These are phyloP conservation scores for Agaricus blazei DNA, from an alignment of 768 basidiomycete genomes.

Conservation along the genomic window DNA sequence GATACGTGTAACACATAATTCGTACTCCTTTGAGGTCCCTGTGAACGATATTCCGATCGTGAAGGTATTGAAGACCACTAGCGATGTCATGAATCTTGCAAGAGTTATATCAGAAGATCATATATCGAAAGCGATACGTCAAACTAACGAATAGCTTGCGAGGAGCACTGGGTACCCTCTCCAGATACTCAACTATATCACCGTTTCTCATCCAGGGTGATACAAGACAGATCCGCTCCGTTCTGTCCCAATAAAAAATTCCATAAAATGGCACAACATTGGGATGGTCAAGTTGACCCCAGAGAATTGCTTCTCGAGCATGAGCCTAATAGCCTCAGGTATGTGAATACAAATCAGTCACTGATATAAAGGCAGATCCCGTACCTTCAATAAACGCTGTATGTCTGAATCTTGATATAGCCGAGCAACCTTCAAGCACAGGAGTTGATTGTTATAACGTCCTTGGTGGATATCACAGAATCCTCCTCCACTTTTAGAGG, in stretches of 20 bases:
- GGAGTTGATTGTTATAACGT: constrained; percentile 7
- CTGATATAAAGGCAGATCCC: constrained; percentile 13
- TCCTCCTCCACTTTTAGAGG: constrained; percentile 15
- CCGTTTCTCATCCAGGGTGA: constrained; percentile 14
- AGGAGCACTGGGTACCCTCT: not conserved
- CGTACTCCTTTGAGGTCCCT: constrained; percentile 14
- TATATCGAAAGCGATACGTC: not conserved
- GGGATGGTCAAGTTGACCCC: constrained; percentile 1
- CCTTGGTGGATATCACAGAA: constrained; percentile 25
- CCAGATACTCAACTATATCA: constrained; percentile 6
- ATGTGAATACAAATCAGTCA: too few relatives aligned
- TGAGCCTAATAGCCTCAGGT: too few relatives aligned
- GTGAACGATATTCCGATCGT: constrained; percentile 10
- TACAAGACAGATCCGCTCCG: constrained; percentile 1
- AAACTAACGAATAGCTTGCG: not conserved
- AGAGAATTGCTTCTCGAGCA: constrained; percentile 8
- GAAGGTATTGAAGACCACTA: constrained; percentile 9
- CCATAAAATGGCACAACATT: constrained; percentile 8
- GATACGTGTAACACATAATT: too few relatives aligned
- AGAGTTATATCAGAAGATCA: constrained; percentile 15
- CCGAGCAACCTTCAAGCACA: constrained; percentile 21
- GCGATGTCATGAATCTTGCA: constrained; percentile 10
- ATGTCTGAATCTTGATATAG: constrained; percentile 11
- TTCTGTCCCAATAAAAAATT: not conserved
- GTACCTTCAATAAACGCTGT: constrained; percentile 17